These are phyloP conservation scores for Acephala macrosclerotiorum DNA, from an alignment of 2,329 filamentous ascomycete species.

Conservation along the genomic window DNA sequence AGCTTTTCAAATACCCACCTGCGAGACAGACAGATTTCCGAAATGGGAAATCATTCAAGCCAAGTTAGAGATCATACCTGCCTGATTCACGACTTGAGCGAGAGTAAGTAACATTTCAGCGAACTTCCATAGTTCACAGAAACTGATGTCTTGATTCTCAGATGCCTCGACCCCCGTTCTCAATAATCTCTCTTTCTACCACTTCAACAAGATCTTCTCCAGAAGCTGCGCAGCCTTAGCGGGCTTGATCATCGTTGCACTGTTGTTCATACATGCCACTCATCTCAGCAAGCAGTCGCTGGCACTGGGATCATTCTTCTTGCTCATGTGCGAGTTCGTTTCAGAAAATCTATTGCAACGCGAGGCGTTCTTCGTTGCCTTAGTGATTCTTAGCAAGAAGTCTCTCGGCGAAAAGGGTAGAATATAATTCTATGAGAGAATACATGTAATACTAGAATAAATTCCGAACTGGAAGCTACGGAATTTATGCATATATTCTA, in stretches of 20 bases:
- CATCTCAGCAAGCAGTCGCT: neutral
- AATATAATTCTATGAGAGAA: neutral
- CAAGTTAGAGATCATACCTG: neutral
- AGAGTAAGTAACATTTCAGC: neutral
- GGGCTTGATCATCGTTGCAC: neutral
- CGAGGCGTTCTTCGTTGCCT: neutral
- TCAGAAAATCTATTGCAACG: neutral
- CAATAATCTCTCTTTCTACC: neutral
- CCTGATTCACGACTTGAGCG: neutral
- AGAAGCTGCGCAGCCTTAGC: neutral
- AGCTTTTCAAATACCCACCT: slow-evolving; percentile 17
- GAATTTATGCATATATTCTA: no score
- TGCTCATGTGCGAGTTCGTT: slow-evolving; percentile 3
- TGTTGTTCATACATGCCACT: neutral
- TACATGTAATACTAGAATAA: no score
- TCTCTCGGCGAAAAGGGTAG: neutral
- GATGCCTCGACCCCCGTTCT: neutral
- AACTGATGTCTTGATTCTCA: neutral
- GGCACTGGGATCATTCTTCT: neutral
- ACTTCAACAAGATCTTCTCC: neutral
- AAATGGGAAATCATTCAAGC: neutral
- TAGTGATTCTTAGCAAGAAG: neutral
- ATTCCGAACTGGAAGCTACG: no score
- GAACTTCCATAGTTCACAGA: neutral
- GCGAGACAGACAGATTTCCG: neutral